Evolutionary conservation across 2,329 filamentous ascomycete species (phyloP), one percentile per base, ranked within the genome.

Genomic region (Fusarium albosuccineum): DNA sequence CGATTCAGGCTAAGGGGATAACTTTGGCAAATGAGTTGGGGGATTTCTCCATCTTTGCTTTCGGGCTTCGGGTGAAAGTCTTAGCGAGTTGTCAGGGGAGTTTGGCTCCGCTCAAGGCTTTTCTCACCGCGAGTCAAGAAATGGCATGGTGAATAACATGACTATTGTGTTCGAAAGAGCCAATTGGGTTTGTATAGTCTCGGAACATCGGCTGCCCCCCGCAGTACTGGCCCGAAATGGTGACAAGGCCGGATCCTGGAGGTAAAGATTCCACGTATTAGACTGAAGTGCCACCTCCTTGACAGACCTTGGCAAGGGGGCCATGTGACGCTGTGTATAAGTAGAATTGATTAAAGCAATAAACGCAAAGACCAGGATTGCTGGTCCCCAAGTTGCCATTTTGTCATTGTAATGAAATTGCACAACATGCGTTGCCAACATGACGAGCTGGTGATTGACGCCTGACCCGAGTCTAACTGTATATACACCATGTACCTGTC

Each of bases 391-490:
- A 22, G 22, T 53, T 48, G 40, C 41, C 36, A 29, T 30, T 53
- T 59, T 42, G 46, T 55, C 46, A 63, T 53, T 67, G 42, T 66
- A 49, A 57, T 51, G 26, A 10, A 10, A 16, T 42, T 33, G 16
- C n/a, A 26, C 16, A 57, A 40, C 22, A 52, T 63, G 58, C 30
- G 17, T 37, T 53, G 51, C 26, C 33, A 46, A 59, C 36, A 41
- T 49, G 45, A 62, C 44, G 55, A 51, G 55, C 34, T 71, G 60
- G 61, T 53, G 41, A 64, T 64, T 66, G 60, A 71, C 70, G 58
- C 68, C 68, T 57, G 57, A 68, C 44, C 64, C 57, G 41, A 66
- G 46, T 71, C 71, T 74, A 67, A 63, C 65, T 62, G 60, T 72
- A 67, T 64, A 68, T 30, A 50, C 51, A 27, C 52, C 51, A 68